These are phyloP conservation scores for Serendipita sp. DNA, from an alignment of 768 basidiomycete species.

Conservation along the genomic window DNA sequence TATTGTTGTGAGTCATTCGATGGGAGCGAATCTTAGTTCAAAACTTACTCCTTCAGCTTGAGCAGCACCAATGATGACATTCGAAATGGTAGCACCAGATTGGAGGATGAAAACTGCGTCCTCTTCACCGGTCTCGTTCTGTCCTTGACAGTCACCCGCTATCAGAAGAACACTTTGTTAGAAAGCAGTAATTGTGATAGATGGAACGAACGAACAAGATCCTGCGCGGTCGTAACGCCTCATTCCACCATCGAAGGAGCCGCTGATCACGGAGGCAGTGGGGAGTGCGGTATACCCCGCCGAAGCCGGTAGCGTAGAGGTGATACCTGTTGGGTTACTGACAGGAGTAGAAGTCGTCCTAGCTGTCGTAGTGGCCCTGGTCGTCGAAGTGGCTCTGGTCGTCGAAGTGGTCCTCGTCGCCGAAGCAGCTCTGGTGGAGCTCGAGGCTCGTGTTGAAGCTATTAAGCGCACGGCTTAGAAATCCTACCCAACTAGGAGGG, in stretches of 20 bases:
- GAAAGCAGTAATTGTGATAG: background rate
- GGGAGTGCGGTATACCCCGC: constrained; percentile 4
- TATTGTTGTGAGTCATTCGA: no score
- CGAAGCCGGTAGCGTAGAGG: constrained; percentile 9
- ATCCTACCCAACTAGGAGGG: no score
- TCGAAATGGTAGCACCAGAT: constrained; percentile 27
- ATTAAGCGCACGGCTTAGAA: no score
- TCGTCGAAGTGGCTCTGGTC: background rate
- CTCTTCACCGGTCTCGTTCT: constrained; percentile 4
- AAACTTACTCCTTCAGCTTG: constrained; percentile 28
- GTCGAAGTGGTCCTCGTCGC: background rate
- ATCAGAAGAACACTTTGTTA: background rate
- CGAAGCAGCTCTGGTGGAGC: background rate
- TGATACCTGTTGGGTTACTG: constrained; percentile 7
- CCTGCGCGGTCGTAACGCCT: background rate
- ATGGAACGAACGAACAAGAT: background rate
- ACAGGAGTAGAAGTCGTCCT: background rate
- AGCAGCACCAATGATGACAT: constrained; percentile 27
- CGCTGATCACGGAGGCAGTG: constrained; percentile 9
- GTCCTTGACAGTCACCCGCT: constrained; percentile 7
- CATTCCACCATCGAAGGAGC: constrained; percentile 8
- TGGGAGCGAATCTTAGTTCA: background rate
- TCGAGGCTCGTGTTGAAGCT: background rate
- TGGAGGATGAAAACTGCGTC: constrained; percentile 24
- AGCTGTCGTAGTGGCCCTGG: background rate